A percentile compares a stretch with the other conserved stretches of the same genome.
These are phyloP conservation scores for Fusarium ramigenum DNA, from an alignment of 2,329 filamentous ascomycete species.

Conservation along the genomic window DNA sequence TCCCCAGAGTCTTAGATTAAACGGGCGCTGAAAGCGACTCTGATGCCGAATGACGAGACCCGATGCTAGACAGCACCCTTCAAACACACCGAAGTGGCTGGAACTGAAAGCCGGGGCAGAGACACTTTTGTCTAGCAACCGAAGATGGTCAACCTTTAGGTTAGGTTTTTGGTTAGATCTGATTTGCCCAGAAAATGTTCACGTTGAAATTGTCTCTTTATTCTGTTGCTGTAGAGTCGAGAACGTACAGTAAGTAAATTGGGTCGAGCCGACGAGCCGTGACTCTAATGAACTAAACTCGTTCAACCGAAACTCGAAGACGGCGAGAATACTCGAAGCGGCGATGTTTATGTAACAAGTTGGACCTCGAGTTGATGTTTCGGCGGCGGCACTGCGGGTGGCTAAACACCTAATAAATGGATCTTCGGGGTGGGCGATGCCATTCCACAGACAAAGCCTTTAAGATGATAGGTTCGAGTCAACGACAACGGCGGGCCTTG, in stretches of 20 bases:
- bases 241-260: neutral
- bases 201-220: neutral
- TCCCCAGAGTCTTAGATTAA: conserved; percentile 37
- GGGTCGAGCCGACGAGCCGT: conserved; percentile 14
- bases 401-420: conserved; percentile 23
- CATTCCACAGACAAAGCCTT: conserved; percentile 31
- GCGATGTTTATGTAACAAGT: conserved; percentile 35
- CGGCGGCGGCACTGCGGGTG: conserved; percentile 29
- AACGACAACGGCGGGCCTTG: conserved; percentile 20
- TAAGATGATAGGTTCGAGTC: conserved; percentile 18
- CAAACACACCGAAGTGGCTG: conserved; percentile 14
- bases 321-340: conserved; percentile 24
- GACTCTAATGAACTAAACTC: neutral
- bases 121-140: conserved; percentile 9
- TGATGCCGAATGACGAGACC: conserved; percentile 33
- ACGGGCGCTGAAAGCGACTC: conserved; percentile 12
- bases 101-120: conserved; percentile 7
- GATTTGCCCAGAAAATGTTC: neutral
- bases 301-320: conserved; percentile 7
- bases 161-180: neutral
- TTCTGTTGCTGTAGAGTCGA: conserved; percentile 4
- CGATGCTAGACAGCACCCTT: conserved; percentile 25
- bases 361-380: neutral
- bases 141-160: neutral
- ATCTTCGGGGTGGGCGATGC: conserved; percentile 31